phyloP scores from a whole-genome alignment of 352 stramenopile species.

The Pythium biforme region DNA sequence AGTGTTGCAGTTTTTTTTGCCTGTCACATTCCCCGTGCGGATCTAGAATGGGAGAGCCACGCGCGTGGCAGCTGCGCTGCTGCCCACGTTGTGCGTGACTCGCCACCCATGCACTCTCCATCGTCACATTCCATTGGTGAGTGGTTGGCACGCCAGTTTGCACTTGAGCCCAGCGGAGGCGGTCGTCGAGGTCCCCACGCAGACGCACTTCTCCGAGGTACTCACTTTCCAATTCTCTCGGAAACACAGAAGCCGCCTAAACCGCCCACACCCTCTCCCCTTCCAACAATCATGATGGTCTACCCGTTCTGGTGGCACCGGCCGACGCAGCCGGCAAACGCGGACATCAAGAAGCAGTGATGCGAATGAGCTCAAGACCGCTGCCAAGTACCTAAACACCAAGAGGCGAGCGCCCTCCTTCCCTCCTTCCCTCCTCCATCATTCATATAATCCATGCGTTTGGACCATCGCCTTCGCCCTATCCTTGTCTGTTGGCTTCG shows the following conservation, averaged over 20 bases:
- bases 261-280: not conserved
- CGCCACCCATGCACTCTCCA: not conserved
- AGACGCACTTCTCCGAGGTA: too few species aligned
- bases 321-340: conserved; percentile 7
- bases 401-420: not conserved
- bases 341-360: conserved; percentile 5
- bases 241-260: conserved; percentile 3
- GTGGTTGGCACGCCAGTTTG: not conserved
- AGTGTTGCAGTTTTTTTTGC: not conserved
- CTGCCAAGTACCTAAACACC: not conserved
- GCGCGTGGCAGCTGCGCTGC: not conserved
- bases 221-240: conserved; percentile 12
- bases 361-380: not conserved
- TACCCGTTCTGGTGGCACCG: conserved; percentile 19
- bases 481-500: too few species aligned
- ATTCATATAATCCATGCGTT: too few species aligned
- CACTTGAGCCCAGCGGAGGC: not conserved
- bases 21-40: not conserved
- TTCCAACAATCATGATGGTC: conserved; percentile 17
- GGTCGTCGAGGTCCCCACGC: not conserved
- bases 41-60: not conserved
- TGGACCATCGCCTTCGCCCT: too few species aligned
- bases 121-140: not conserved
- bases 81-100: not conserved
- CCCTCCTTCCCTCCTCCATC: too few species aligned